Evolutionary conservation across 108 stramenopile species (phyloP).

Genomic region (Conticribra guillardii): DNA sequence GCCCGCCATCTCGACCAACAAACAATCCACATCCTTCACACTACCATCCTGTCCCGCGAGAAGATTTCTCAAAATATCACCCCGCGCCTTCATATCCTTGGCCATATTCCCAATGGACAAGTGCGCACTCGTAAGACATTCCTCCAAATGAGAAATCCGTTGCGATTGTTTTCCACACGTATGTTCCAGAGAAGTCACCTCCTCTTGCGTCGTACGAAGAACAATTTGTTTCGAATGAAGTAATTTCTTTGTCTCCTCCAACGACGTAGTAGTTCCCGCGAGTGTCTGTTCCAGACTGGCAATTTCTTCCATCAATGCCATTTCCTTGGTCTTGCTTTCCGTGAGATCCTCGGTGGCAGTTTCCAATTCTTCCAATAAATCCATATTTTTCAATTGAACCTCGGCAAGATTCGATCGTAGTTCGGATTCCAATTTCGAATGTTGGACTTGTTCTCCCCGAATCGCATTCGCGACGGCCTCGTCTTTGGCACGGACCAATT

Average conservation of each 20-base stretch:
- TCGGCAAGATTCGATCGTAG: slow-evolving; percentile 37
- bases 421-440: slow-evolving; percentile 14
- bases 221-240: not conserved
- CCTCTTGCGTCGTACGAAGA: not conserved
- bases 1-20: not conserved
- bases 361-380: slow-evolving; percentile 33
- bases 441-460: slow-evolving; percentile 7
- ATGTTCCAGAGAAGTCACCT: not conserved
- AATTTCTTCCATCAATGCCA: slow-evolving; percentile 10
- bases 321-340: slow-evolving; percentile 4
- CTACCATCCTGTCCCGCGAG: not conserved
- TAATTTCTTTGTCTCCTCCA: not conserved
- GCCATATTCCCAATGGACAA: not conserved
- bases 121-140: not conserved
- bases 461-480: slow-evolving; percentile 6
- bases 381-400: slow-evolving; percentile 45
- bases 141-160: not conserved
- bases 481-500: not conserved
- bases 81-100: not conserved
- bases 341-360: slow-evolving; percentile 6
- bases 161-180: not conserved
- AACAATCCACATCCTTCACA: not conserved
- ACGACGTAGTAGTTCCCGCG: not conserved
- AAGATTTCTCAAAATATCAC: not conserved
- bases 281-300: slow-evolving; percentile 2